These are phyloP conservation scores for Linum tenue DNA, from an alignment of 345 rosid genomes.

Conservation along the genomic window DNA sequence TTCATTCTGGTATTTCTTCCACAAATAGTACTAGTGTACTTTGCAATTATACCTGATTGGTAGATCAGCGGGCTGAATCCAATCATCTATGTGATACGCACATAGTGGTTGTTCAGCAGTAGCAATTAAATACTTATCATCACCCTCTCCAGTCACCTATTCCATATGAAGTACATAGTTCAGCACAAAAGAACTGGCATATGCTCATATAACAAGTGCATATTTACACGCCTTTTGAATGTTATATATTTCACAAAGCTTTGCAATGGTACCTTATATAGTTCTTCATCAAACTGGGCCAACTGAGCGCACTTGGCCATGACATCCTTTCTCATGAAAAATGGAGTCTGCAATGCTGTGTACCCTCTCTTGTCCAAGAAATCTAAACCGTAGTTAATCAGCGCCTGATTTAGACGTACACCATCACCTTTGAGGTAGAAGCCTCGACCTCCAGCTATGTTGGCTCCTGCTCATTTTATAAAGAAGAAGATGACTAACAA, in stretches of 20 bases:
- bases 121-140: conserved; percentile 89
- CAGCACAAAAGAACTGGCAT: no score
- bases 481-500: not conserved
- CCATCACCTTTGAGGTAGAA: conserved; percentile 83
- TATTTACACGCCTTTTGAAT: not conserved
- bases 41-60: conserved; percentile 41
- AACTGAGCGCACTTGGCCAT: conserved; percentile 93
- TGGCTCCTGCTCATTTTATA: conserved; percentile 46
- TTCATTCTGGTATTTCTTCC: not conserved
- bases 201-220: no score
- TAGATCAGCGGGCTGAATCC: conserved; percentile 83
- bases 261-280: conserved; percentile 59
- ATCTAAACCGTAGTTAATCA: conserved; percentile 70
- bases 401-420: conserved; percentile 78
- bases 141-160: conserved; percentile 95
- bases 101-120: conserved; percentile 97
- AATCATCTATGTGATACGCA: conserved; percentile 79
- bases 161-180: conserved; percentile 6
- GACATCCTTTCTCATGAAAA: conserved; percentile 82
- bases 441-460: conserved; percentile 83
- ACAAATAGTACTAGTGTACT: not conserved
- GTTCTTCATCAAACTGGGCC: conserved; percentile 92
- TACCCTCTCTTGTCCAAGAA: conserved; percentile 62
- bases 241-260: not conserved
- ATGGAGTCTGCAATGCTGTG: conserved; percentile 76